Conservation (phyloP, 2,329 filamentous ascomycete genomes). For the Botryotinia calthae region DNA sequence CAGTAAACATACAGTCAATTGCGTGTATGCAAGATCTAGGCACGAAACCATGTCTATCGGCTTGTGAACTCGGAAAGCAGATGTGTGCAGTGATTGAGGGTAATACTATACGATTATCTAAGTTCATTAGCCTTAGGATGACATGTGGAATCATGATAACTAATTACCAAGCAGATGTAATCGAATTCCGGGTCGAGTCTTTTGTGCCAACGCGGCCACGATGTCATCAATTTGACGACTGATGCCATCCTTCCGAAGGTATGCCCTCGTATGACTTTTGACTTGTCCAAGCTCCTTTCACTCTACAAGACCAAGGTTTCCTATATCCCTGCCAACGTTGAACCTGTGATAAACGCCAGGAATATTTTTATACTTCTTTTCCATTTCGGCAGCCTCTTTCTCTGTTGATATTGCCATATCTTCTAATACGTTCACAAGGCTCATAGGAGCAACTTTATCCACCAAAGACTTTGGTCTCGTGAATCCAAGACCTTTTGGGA, state of each 20-base stretch:
- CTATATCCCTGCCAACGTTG: not conserved
- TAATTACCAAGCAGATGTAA: not conserved
- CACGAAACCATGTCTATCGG: not conserved
- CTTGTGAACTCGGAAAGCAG: not conserved
- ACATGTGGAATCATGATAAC: not conserved
- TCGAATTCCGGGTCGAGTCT: not conserved
- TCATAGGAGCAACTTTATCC: not conserved
- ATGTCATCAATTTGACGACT: not conserved
- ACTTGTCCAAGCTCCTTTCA: not conserved
- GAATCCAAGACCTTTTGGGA: not conserved
- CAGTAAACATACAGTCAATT: not conserved
- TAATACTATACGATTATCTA: not conserved
- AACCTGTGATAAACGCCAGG: not conserved
- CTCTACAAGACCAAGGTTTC: not conserved
- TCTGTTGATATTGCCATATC: not conserved
- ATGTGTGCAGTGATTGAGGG: not conserved
- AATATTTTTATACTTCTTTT: not conserved
- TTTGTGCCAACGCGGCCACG: not conserved
- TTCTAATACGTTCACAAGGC: not conserved
- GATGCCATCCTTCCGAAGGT: not conserved
- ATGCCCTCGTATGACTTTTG: not conserved
- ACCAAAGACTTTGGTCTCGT: not conserved
- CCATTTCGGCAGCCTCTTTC: not conserved
- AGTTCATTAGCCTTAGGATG: not conserved
- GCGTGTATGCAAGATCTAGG: not conserved